Conservation (phyloP, 2,329 filamentous ascomycete species). For the Dactylonectria estremocensis region DNA sequence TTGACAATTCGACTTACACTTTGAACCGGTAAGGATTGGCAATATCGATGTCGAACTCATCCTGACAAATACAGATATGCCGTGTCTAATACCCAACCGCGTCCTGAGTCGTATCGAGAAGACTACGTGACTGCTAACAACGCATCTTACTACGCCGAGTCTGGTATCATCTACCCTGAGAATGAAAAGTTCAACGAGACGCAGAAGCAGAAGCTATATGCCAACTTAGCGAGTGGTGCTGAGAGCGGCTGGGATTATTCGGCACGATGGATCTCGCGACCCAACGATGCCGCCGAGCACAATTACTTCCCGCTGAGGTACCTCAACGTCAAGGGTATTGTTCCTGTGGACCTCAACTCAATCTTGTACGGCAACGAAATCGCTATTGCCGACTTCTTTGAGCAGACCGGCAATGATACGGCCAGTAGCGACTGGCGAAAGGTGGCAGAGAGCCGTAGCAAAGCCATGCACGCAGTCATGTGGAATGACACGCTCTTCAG, state of each 20-base stretch:
- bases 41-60: background rate
- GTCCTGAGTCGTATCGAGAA: conserved; percentile 77
- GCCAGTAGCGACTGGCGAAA: conserved; percentile 65
- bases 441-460: conserved; percentile 67
- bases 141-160: conserved; percentile 71
- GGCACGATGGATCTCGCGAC: conserved; percentile 71
- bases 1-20: conserved; percentile 63
- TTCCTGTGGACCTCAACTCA: conserved; percentile 78
- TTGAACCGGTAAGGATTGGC: conserved; percentile 67
- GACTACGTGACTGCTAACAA: conserved; percentile 79
- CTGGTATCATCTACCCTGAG: conserved; percentile 72
- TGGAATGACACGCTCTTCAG: conserved; percentile 75
- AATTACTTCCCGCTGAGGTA: conserved; percentile 77
- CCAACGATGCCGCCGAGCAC: conserved; percentile 70
- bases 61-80: conserved; percentile 61
- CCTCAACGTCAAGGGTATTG: conserved; percentile 70
- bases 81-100: conserved; percentile 75
- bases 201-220: conserved; percentile 68
- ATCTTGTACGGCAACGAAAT: conserved; percentile 78
- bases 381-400: conserved; percentile 69
- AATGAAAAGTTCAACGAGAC: conserved; percentile 65
- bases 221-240: conserved; percentile 75
- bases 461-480: conserved; percentile 74
- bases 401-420: conserved; percentile 64
- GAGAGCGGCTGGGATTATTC: conserved; percentile 78